Percentiles rank a stretch among this genome's conserved stretches.
Conservation (phyloP, 257 asterid genomes). For the Nicotiana benthamiana region DNA sequence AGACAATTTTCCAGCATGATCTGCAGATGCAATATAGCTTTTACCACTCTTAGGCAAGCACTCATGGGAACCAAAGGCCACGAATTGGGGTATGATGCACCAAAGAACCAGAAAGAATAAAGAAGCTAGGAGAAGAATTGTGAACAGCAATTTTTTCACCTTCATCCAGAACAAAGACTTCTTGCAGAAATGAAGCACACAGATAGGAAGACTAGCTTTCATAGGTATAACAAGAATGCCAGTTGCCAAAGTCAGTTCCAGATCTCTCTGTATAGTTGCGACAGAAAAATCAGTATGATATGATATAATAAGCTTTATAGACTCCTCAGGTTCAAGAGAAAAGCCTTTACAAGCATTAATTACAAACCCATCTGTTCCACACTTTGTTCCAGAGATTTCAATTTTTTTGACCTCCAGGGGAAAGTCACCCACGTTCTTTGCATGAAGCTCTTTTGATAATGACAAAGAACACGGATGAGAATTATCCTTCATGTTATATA, state of each 20-base stretch:
- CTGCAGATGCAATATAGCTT: constrained; percentile 17
- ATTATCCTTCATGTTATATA: constrained; percentile 24
- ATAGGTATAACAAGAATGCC: constrained; percentile 78
- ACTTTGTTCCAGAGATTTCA: constrained; percentile 70
- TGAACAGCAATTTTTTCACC: constrained; percentile 32
- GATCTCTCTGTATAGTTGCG: constrained; percentile 64
- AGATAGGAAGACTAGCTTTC: constrained; percentile 62
- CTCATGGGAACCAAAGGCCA: constrained; percentile 24
- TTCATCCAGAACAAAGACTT: constrained; percentile 50
- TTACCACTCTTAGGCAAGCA: constrained; percentile 29
- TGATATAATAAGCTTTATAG: constrained; percentile 45
- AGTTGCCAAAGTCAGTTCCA: constrained; percentile 48
- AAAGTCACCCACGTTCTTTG: constrained; percentile 74
- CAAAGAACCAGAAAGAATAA: constrained; percentile 33
- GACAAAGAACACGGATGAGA: constrained; percentile 42
- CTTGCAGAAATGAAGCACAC: constrained; percentile 53
- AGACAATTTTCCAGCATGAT: constrained; percentile 20
- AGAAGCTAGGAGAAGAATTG: constrained; percentile 32
- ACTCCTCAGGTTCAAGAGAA: constrained; percentile 73
- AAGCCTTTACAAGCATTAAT: constrained; percentile 55
- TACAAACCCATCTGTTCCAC: constrained; percentile 65
- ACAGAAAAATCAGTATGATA: constrained; percentile 58
- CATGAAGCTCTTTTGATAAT: constrained; percentile 55
- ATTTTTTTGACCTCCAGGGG: constrained; percentile 54
- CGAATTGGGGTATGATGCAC: constrained; percentile 29